Evolutionary conservation across 306 rosid genomes (phyloP).

Genomic region (Carpinus viminea): DNA sequence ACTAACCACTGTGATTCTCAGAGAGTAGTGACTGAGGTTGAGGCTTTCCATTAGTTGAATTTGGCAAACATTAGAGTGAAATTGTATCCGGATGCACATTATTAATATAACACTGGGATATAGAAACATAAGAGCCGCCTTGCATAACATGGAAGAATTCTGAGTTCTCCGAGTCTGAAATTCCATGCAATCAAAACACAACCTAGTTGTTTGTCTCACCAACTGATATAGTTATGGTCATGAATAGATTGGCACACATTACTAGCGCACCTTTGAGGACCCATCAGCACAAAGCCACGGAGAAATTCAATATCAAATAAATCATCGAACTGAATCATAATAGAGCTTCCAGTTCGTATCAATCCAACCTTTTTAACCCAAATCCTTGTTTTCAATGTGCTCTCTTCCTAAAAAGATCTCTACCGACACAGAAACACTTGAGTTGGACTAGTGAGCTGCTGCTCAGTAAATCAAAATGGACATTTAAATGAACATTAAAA

Average conservation of each 20-base stretch:
- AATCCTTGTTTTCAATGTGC: not conserved
- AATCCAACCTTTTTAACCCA: conserved; percentile 9
- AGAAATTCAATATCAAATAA: not conserved
- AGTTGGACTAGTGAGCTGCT: conserved; percentile 25
- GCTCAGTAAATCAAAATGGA: conserved; percentile 21
- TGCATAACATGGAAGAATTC: not conserved
- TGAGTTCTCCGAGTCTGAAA: not conserved
- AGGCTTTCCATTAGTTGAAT: not conserved
- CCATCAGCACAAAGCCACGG: not conserved
- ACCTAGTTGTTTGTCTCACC: not conserved
- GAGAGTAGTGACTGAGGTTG: not conserved
- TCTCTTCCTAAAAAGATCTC: conserved; percentile 20
- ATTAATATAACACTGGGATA: not conserved
- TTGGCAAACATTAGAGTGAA: not conserved
- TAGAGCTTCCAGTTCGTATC: not conserved
- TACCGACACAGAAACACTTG: conserved; percentile 16
- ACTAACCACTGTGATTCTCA: not conserved
- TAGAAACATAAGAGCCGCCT: no score
- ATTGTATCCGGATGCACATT: not conserved
- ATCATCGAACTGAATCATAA: not conserved
- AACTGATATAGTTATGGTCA: not conserved
- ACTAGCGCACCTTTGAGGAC: not conserved
- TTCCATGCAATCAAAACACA: conserved; percentile 6
- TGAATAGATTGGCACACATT: not conserved
- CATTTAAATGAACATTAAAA: conserved; percentile 15